Conservation (phyloP, 2,329 filamentous ascomycete genomes). For the Fusarium pseudocircinatum region DNA sequence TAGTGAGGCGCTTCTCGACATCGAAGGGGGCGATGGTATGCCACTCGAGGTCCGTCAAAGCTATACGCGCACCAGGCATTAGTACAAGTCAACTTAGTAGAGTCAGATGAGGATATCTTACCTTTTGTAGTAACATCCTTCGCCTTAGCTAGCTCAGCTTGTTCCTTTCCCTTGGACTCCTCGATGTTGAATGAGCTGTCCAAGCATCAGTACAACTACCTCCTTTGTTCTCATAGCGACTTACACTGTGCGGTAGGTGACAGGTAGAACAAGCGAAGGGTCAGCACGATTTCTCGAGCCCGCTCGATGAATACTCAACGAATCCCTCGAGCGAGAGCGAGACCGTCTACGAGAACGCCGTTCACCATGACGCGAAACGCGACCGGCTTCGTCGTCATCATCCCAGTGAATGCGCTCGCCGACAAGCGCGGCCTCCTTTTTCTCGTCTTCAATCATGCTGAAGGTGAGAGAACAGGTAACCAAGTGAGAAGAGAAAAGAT, state of each 20-base stretch:
- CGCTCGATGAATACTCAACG: background rate
- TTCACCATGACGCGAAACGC: background rate
- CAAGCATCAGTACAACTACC: fast-evolving
- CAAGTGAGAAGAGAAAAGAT: background rate
- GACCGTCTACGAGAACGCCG: background rate
- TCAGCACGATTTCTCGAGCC: background rate
- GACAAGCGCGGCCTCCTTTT: background rate
- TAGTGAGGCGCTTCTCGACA: constrained; percentile 8
- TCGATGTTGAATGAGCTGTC: constrained; percentile 1
- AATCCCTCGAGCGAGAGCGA: background rate
- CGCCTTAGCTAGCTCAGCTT: background rate
- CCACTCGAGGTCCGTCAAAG: constrained; percentile 10
- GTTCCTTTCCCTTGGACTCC: constrained; percentile 14
- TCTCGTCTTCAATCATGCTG: constrained; percentile 4
- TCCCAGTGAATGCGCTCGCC: constrained; percentile 10
- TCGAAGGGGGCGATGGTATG: background rate
- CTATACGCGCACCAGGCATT: fast-evolving
- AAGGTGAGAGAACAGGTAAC: background rate
- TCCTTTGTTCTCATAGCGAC: fast-evolving
- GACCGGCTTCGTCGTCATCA: background rate
- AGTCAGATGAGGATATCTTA: fast-evolving
- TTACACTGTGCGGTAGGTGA: background rate
- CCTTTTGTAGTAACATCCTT: background rate
- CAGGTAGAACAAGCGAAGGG: background rate
- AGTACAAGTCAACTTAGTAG: background rate